Evolutionary conservation across 1,284 basidiomycete genomes (phyloP).

Genomic region (Ustilago sp.): DNA sequence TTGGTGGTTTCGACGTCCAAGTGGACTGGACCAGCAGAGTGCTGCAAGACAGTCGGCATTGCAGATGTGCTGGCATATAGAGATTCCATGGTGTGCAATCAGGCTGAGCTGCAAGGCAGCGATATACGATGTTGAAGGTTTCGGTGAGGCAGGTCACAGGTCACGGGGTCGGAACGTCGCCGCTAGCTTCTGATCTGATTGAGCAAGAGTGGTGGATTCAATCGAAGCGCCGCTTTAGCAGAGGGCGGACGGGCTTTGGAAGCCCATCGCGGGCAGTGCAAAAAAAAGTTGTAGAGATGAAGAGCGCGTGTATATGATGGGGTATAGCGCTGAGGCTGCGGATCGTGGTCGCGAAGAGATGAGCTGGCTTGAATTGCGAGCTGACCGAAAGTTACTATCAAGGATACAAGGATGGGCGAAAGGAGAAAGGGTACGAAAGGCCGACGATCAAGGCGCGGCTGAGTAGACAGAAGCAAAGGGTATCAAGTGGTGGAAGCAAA

Average conservation of each 20-base stretch:
- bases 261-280: conserved; percentile 2
- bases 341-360: not conserved
- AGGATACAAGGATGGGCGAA: not conserved
- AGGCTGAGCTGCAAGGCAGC: not conserved
- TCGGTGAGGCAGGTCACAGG: too few relatives aligned
- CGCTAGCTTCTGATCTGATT: not conserved
- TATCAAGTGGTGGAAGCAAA: conserved; percentile 8
- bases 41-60: conserved; percentile 1
- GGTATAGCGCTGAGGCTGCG: not conserved
- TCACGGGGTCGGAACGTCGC: not conserved
- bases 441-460: not conserved
- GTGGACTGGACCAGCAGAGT: not conserved
- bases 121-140: too few relatives aligned
- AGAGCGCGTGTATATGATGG: not conserved
- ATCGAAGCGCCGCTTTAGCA: not conserved
- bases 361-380: not conserved
- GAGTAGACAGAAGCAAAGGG: conserved; percentile 8
- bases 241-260: conserved; percentile 7
- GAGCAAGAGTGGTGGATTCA: too few relatives aligned
- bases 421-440: not conserved
- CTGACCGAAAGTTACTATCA: not conserved
- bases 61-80: conserved; percentile 5
- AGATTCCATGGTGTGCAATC: conserved; percentile 6
- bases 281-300: not conserved
- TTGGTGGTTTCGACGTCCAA: conserved; percentile 64